Evolutionary conservation across 495 filamentous ascomycete genomes (phyloP).

Genomic region (Podospora comata): DNA sequence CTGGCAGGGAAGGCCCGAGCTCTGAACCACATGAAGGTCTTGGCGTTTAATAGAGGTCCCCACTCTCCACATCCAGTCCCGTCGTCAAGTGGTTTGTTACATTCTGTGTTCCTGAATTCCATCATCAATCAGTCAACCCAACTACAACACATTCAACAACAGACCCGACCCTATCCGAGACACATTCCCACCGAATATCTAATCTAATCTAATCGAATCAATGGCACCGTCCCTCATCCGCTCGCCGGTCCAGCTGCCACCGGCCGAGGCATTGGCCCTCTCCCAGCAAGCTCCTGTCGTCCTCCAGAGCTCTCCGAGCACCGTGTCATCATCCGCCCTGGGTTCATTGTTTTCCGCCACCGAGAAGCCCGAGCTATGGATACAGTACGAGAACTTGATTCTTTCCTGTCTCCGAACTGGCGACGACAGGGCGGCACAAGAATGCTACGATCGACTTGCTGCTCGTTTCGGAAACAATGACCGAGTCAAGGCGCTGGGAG

Average conservation of each 20-base stretch:
- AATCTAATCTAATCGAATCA: background rate
- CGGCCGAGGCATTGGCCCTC: constrained; percentile 57
- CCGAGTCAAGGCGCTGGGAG: constrained; percentile 73
- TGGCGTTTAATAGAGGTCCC: background rate
- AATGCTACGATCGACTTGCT: constrained; percentile 69
- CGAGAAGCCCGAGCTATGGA: constrained; percentile 77
- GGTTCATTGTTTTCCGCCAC: constrained; percentile 51
- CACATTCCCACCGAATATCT: background rate
- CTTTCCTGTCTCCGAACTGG: constrained; percentile 80
- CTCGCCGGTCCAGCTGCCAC: constrained; percentile 48
- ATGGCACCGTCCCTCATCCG: constrained; percentile 53
- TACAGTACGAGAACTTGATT: constrained; percentile 78
- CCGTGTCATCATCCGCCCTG: constrained; percentile 49
- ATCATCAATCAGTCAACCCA: background rate
- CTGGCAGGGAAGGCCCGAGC: background rate
- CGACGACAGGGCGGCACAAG: constrained; percentile 71
- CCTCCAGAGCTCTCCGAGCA: constrained; percentile 51
- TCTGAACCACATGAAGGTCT: background rate
- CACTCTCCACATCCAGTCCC: background rate
- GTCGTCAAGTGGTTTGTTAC: background rate
- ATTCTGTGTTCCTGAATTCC: background rate
- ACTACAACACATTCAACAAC: constrained; percentile 1
- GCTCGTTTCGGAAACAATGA: constrained; percentile 84
- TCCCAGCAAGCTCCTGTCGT: constrained; percentile 75
- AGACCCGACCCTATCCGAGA: background rate